phyloP scores from a whole-genome alignment of 2,329 filamentous ascomycete genomes.

The Chalara sp. region DNA sequence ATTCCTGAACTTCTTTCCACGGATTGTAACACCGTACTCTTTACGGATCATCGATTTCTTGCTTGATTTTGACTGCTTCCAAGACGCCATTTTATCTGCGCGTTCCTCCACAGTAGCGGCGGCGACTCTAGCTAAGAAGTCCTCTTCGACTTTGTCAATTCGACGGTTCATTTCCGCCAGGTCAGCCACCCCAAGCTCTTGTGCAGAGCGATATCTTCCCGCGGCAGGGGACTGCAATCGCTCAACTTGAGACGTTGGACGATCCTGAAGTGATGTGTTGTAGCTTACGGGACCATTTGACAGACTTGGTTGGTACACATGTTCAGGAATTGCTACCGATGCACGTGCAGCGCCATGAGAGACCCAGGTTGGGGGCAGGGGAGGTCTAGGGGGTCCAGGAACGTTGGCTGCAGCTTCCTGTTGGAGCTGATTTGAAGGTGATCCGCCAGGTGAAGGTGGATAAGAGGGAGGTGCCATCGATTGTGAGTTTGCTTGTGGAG shows the following conservation, averaged over 20 bases:
- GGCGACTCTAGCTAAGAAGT: not conserved
- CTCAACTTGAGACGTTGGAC: not conserved
- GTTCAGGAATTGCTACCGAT: too few relatives aligned
- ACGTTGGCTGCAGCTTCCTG: not conserved
- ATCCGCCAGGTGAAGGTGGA: not conserved
- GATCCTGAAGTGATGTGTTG: not conserved
- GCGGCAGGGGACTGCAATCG: not conserved
- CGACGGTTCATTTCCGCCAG: not conserved
- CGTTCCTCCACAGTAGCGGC: not conserved
- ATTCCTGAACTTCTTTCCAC: not conserved
- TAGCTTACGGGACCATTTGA: not conserved
- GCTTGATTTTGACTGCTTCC: not conserved
- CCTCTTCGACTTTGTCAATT: not conserved
- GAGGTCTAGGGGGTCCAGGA: not conserved
- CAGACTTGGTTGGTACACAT: not conserved
- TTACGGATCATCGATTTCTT: not conserved
- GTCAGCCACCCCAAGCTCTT: not conserved
- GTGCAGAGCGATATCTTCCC: not conserved
- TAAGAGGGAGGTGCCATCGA: not conserved
- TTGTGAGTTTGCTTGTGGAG: not conserved
- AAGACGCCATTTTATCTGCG: not conserved
- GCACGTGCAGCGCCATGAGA: not conserved
- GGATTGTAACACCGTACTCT: not conserved
- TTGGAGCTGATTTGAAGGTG: not conserved
- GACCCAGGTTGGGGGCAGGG: not conserved